Evolutionary conservation across 2,329 filamentous ascomycete species (phyloP).

Genomic region (Clonostachys sp.): DNA sequence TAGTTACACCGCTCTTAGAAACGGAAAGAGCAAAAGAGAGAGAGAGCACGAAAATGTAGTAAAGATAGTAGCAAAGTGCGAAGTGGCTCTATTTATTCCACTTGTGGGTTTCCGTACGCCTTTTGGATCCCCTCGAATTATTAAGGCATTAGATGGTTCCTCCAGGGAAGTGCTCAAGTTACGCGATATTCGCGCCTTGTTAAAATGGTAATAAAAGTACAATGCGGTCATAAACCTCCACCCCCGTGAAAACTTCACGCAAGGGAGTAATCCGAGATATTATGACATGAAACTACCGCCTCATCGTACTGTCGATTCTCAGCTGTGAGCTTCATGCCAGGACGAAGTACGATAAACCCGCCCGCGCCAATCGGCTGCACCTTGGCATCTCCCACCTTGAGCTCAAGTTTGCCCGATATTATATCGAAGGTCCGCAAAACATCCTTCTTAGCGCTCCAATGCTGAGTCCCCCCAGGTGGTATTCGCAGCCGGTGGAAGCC

Average conservation of each 20-base stretch:
- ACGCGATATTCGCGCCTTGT: too few relatives aligned
- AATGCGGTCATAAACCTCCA: neutral
- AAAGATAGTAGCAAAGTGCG: too few relatives aligned
- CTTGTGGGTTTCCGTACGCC: too few relatives aligned
- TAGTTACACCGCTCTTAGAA: too few relatives aligned
- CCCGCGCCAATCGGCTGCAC: slow-evolving; percentile 34
- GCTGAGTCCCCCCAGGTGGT: slow-evolving; percentile 27
- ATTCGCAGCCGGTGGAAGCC: slow-evolving; percentile 32
- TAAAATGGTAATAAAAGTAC: too few relatives aligned
- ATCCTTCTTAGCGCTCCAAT: slow-evolving; percentile 17
- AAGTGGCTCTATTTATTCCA: too few relatives aligned
- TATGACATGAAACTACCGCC: slow-evolving; percentile 14
- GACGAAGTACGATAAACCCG: slow-evolving; percentile 36
- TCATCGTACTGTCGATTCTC: slow-evolving; percentile 39
- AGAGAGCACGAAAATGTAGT: too few relatives aligned
- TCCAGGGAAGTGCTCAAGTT: too few relatives aligned
- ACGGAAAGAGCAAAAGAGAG: too few relatives aligned
- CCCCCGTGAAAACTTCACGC: neutral
- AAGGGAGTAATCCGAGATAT: slow-evolving; percentile 1
- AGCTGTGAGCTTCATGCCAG: slow-evolving; percentile 27
- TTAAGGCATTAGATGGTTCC: too few relatives aligned
- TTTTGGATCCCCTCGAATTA: too few relatives aligned
- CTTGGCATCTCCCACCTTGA: slow-evolving; percentile 24
- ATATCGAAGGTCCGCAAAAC: slow-evolving; percentile 32
- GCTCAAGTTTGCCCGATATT: slow-evolving; percentile 31